These are phyloP conservation scores for Fusarium dlaminii DNA, from an alignment of 2,329 filamentous ascomycete genomes.

Conservation along the genomic window DNA sequence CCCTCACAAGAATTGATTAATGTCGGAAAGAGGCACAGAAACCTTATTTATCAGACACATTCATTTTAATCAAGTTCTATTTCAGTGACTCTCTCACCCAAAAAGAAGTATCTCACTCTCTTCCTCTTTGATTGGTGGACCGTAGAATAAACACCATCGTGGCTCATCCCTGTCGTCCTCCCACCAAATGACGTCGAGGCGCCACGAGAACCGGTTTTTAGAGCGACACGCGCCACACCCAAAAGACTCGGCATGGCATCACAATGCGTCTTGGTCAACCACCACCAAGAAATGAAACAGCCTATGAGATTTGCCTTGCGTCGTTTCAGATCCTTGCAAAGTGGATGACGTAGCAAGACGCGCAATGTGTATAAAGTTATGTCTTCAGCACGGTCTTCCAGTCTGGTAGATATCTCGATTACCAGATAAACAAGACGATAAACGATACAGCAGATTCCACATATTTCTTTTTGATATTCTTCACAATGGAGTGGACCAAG, in stretches of 20 bases:
- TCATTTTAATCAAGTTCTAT: background rate
- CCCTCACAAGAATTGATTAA: background rate
- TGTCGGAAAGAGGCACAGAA: background rate
- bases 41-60: background rate
- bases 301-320: slow-evolving; percentile 26
- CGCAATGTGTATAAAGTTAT: slow-evolving; percentile 20
- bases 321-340: slow-evolving; percentile 24
- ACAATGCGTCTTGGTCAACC: slow-evolving; percentile 29
- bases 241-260: slow-evolving; percentile 33
- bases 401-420: background rate
- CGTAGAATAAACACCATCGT: background rate
- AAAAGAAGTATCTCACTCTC: background rate
- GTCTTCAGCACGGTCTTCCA: background rate
- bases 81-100: background rate
- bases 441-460: background rate
- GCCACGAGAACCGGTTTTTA: slow-evolving; percentile 40
- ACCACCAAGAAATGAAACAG: slow-evolving; percentile 16
- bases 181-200: slow-evolving; percentile 35
- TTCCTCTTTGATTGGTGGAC: background rate
- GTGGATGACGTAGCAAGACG: slow-evolving; percentile 36
- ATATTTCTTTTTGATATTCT: background rate
- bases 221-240: slow-evolving; percentile 33
- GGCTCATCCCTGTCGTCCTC: slow-evolving; percentile 24
- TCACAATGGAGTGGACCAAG: slow-evolving; percentile 64
- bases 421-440: background rate